These are phyloP conservation scores for Umbelopsis vinacea DNA, from an alignment of 192 early-diverging fungal species.

Conservation along the genomic window DNA sequence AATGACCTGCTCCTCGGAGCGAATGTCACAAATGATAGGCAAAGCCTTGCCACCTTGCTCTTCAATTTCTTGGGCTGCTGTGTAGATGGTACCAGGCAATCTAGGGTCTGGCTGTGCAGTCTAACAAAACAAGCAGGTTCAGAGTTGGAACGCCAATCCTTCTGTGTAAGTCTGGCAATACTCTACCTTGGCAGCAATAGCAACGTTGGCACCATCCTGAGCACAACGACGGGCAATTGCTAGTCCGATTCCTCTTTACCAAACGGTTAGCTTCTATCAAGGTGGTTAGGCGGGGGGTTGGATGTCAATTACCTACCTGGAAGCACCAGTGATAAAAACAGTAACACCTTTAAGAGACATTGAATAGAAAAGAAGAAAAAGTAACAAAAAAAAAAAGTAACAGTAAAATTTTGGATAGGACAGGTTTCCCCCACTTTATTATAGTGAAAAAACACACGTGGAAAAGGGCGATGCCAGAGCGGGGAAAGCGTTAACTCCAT, in stretches of 20 bases:
- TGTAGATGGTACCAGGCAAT: conserved; percentile 86
- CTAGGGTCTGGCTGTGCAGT: conserved; percentile 32
- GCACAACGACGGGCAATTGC: conserved; percentile 74
- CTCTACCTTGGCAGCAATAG: conserved; percentile 78
- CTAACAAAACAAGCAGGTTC: not conserved
- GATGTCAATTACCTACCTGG: conserved; percentile 36
- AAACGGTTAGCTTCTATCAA: not conserved
- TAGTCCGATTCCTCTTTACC: conserved; percentile 71
- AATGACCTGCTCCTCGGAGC: conserved; percentile 75
- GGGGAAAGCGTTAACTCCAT: not conserved
- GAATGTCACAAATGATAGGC: conserved; percentile 83
- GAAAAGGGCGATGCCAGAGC: not conserved
- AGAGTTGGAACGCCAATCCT: too few relatives aligned
- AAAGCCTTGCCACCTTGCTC: conserved; percentile 76
- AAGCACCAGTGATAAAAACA: conserved; percentile 63
- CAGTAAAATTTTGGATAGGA: not conserved
- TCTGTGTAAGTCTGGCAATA: conserved; percentile 54
- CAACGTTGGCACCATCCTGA: conserved; percentile 65
- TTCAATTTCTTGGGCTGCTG: conserved; percentile 75
- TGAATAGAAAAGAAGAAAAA: not conserved
- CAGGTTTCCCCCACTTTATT: too few relatives aligned
- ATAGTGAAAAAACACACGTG: not conserved
- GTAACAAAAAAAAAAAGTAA: not conserved
- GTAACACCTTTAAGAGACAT: conserved; percentile 59
- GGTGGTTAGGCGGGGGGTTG: too few relatives aligned